These are phyloP conservation scores for sorghum (Sorghum bicolor) DNA, from an alignment of 176 grass and related monocot genomes.

Conservation along the genomic window Sorghum_bicolor_NCBIv3 NC_012871.2:66620001-66620500, in stretches of 20 bases:
- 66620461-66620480: no score
- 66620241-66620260: neutral
- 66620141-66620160: no score
- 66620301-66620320: no score
- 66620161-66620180: neutral
- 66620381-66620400: no score
- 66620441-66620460: no score
- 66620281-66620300: neutral
- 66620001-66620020: neutral
- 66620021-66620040: neutral
- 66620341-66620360: no score
- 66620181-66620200: conserved; percentile 9
- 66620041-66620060: neutral
- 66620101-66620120: neutral
- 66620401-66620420: no score
- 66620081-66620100: neutral
- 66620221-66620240: neutral
- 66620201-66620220: neutral
- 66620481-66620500: neutral
- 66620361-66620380: no score
- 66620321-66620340: no score
- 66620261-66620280: neutral
- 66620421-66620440: no score
- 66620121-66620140: neutral
- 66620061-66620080: neutral